Base-by-base conservation (phyloP, 129 eudicot genomes). In the Flaveria bidentis region DNA sequence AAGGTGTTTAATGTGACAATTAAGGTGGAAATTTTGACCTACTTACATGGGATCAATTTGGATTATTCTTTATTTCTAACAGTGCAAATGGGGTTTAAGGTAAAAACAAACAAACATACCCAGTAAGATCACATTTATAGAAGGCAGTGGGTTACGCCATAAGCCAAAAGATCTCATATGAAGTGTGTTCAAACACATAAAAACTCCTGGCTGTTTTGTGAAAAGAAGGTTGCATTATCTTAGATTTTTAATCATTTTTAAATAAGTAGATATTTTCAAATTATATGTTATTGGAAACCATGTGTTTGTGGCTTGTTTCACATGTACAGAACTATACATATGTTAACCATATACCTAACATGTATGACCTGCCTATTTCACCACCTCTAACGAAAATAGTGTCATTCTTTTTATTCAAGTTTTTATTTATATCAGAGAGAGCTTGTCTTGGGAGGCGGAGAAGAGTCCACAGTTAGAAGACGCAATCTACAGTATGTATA, bases 391-490 rank as follows among this genome's bases (percentile, higher is more conserved):
- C 2, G 15, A 57, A 28, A 67, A 30, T 26, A 26, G 36, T 30
- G 36, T 30, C 36, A 30, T 26, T 28, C 4, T 15, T 44, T 45
- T 66, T 9, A 41, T 66, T 9, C 9, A 41, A 66, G 28, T 12
- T 39, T 66, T 66, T 39, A 16, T 66, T 41, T 18, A 6, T 79
- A 80, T 77, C 81, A 93, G 98, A 87, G 98, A 82, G 98, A 93
- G 79, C 91, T 88, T 76, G 97, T 93, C 76, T 83, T 93, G 72
- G 98, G 98, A 80, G 98, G 97, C 73, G 98, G 98, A 51, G 94
- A 84, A 75, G 98, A 93, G 83, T 90, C 97, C 47, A 93, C 98
- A 28, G 76, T 65, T 47, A 87, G 97, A 64, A 86, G 98, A 72
- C 97, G 97, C 71, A 93, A 93, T 84, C 84, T 93, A 50, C 98